These are phyloP conservation scores for Scheffersomyces segobiensis DNA, from an alignment of 1,139 yeast species.

Conservation along the genomic window DNA sequence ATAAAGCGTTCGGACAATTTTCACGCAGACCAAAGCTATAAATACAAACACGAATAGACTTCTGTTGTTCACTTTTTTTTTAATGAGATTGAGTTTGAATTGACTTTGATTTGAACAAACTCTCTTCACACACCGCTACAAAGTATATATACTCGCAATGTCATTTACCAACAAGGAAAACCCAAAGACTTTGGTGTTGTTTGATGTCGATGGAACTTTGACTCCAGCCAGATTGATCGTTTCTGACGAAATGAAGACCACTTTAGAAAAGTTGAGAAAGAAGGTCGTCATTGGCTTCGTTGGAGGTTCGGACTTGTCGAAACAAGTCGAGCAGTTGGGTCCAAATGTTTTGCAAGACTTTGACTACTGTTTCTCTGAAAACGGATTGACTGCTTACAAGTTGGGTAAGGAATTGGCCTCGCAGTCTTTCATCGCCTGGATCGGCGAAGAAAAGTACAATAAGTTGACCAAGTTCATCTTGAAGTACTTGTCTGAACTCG, in stretches of 20 bases:
- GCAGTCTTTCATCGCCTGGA: slow-evolving; percentile 91
- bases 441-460: slow-evolving; percentile 94
- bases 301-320: slow-evolving; percentile 94
- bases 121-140: background rate
- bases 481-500: slow-evolving; percentile 80
- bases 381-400: slow-evolving; percentile 97
- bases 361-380: slow-evolving; percentile 96
- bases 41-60: background rate
- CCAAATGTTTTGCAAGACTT: slow-evolving; percentile 71
- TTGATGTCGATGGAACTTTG: slow-evolving; percentile 97
- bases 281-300: slow-evolving; percentile 95
- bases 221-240: slow-evolving; percentile 92
- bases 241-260: slow-evolving; percentile 76
- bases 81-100: background rate
- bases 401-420: slow-evolving; percentile 83
- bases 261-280: slow-evolving; percentile 74
- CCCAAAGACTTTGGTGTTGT: slow-evolving; percentile 70
- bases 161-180: slow-evolving; percentile 54
- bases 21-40: background rate
- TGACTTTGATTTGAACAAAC: background rate
- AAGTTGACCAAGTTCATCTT: slow-evolving; percentile 81
- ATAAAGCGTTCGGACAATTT: background rate
- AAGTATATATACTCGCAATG: slow-evolving; percentile 26
- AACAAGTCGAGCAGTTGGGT: slow-evolving; percentile 96
- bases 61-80: background rate